Percentiles rank a stretch among this genome's conserved stretches.
These are phyloP conservation scores for Talaromyces sp. DNA, from an alignment of 2,329 filamentous ascomycete genomes.

Conservation along the genomic window DNA sequence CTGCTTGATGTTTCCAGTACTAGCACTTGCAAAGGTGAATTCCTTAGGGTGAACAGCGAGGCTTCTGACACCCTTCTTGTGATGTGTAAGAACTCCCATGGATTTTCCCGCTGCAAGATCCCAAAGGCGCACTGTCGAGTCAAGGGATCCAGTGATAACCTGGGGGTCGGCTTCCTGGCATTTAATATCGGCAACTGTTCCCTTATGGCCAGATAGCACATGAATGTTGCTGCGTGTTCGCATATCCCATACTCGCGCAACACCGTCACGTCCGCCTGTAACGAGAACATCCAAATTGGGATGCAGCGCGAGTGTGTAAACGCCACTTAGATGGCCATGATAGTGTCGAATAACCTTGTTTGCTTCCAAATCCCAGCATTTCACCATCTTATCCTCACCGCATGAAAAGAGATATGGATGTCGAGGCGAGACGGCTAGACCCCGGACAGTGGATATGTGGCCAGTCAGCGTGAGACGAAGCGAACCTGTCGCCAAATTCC, in stretches of 20 bases:
- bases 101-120: constrained; percentile 94
- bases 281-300: constrained; percentile 92
- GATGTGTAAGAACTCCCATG: constrained; percentile 92
- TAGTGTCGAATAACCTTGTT: constrained; percentile 99
- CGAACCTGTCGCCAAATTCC: constrained; percentile 88
- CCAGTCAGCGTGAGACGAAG: constrained; percentile 83
- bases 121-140: constrained; percentile 88
- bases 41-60: constrained; percentile 82
- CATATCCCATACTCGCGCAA: constrained; percentile 98
- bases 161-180: constrained; percentile 97
- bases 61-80: constrained; percentile 93
- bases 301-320: constrained; percentile 90
- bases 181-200: constrained; percentile 81
- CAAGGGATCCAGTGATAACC: constrained; percentile 87
- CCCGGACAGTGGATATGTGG: constrained; percentile 89
- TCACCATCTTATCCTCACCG: constrained; percentile 99
- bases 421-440: constrained; percentile 83
- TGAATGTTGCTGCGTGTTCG: constrained; percentile 92
- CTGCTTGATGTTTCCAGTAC: constrained; percentile 93
- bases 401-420: constrained; percentile 98
- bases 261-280: constrained; percentile 90
- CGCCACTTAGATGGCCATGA: constrained; percentile 91
- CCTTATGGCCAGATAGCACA: constrained; percentile 84
- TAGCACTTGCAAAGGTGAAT: constrained; percentile 93
- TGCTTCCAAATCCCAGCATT: constrained; percentile 99